Percentiles rank a stretch among this genome's conserved stretches.
phyloP scores from a whole-genome alignment of 2,329 filamentous ascomycete genomes.

The Clonostachys rosea region DNA sequence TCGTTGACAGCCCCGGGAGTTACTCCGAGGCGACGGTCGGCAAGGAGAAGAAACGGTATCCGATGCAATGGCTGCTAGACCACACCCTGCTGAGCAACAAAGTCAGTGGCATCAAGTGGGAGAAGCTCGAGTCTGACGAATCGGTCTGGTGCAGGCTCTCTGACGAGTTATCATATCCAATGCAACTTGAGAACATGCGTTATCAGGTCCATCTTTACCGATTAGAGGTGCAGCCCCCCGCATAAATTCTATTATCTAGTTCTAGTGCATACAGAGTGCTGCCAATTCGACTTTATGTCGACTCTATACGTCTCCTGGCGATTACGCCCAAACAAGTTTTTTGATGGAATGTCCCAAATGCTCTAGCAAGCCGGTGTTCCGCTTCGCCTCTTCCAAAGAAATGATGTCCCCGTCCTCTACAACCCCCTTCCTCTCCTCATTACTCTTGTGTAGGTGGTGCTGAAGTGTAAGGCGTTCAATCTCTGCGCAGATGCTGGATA shows the following conservation, averaged over 20 bases:
- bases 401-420: constrained; percentile 69
- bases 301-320: constrained; percentile 6
- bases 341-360: constrained; percentile 86
- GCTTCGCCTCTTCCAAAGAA: constrained; percentile 77
- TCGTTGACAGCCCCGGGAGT: constrained; percentile 89
- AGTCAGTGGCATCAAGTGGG: constrained; percentile 50
- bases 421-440: constrained; percentile 37
- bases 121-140: constrained; percentile 69
- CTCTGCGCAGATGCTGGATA: constrained; percentile 67
- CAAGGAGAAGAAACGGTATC: constrained; percentile 63
- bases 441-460: constrained; percentile 32
- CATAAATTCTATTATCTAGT: neutral
- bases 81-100: constrained; percentile 58
- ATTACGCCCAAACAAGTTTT: constrained; percentile 79
- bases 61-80: constrained; percentile 90
- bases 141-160: constrained; percentile 81
- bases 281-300: neutral
- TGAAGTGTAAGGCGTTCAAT: constrained; percentile 64
- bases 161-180: constrained; percentile 67
- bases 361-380: constrained; percentile 80
- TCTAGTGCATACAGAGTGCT: neutral
- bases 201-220: constrained; percentile 87
- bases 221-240: constrained; percentile 6
- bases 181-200: constrained; percentile 88
- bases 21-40: constrained; percentile 80